Conservation (phyloP, 768 basidiomycete species). For the Mycena alexandri region DNA sequence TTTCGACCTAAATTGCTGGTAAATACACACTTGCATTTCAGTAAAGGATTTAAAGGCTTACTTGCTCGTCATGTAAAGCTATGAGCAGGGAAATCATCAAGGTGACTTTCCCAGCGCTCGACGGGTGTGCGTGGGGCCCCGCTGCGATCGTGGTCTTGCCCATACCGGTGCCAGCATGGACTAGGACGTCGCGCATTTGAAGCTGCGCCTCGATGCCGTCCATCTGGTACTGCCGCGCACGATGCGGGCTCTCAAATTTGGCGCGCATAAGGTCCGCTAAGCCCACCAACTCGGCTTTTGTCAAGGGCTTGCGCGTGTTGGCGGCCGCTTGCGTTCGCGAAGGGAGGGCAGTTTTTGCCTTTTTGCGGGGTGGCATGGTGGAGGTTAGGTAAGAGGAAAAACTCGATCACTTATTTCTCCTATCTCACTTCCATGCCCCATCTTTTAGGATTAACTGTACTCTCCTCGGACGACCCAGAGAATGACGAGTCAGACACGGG, state of each 20-base stretch:
- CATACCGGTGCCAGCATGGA: slow-evolving; percentile 52
- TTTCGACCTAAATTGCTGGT: too few relatives aligned
- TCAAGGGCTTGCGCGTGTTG: slow-evolving; percentile 1
- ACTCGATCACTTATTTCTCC: slow-evolving; percentile 4
- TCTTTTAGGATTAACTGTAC: background rate
- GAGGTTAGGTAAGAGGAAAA: slow-evolving; percentile 8
- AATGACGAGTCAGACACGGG: too few relatives aligned
- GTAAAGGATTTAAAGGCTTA: too few relatives aligned
- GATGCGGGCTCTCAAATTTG: slow-evolving; percentile 40
- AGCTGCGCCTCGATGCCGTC: slow-evolving; percentile 47
- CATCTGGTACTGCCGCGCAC: slow-evolving; percentile 45
- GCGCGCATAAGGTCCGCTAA: slow-evolving; percentile 33
- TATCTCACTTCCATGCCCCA: background rate
- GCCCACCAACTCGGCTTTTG: slow-evolving; percentile 29
- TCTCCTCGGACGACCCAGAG: background rate
- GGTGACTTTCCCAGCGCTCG: slow-evolving; percentile 45
- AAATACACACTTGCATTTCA: too few relatives aligned
- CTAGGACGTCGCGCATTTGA: slow-evolving; percentile 45
- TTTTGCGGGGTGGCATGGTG: background rate
- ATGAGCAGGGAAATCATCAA: slow-evolving; percentile 55
- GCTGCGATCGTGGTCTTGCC: slow-evolving; percentile 56
- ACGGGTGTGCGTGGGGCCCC: slow-evolving; percentile 48
- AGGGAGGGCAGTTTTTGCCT: background rate
- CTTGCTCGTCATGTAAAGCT: slow-evolving; percentile 54
- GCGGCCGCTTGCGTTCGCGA: background rate